phyloP scores from a whole-genome alignment of 1,139 yeast species.

The Suhomyces coccinellae region DNA sequence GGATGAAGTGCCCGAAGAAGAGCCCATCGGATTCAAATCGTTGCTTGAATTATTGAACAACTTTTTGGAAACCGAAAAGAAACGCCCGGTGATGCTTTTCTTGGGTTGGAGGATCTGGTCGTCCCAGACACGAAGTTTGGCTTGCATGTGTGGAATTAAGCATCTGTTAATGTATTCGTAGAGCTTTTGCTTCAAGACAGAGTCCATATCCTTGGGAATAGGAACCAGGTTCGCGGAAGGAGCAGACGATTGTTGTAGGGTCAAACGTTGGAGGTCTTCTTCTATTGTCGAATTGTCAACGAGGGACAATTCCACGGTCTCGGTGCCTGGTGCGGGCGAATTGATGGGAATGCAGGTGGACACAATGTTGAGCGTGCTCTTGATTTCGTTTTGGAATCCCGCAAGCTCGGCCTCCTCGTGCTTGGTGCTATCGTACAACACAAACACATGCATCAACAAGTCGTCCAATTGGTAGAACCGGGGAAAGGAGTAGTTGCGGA shows the following conservation, averaged over 20 bases:
- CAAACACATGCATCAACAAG: slow-evolving; percentile 48
- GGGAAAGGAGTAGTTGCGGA: slow-evolving; percentile 51
- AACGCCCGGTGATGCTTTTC: slow-evolving; percentile 69
- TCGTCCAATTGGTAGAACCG: slow-evolving; percentile 60
- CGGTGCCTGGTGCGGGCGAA: slow-evolving; percentile 9
- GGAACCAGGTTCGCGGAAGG: slow-evolving; percentile 15
- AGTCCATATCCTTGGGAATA: slow-evolving; percentile 40
- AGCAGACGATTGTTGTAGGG: slow-evolving; percentile 25
- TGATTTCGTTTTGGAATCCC: slow-evolving; percentile 34
- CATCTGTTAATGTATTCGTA: slow-evolving; percentile 57
- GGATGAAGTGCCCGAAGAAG: slow-evolving; percentile 18
- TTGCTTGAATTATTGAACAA: slow-evolving; percentile 41
- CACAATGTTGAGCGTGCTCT: slow-evolving; percentile 26
- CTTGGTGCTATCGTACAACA: slow-evolving; percentile 34
- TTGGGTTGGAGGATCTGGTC: slow-evolving; percentile 70
- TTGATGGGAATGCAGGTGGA: slow-evolving; percentile 33
- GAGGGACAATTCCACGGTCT: slow-evolving; percentile 22
- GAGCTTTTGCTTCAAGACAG: slow-evolving; percentile 43
- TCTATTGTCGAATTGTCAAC: slow-evolving; percentile 52
- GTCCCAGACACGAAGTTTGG: slow-evolving; percentile 73
- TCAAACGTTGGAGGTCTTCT: slow-evolving; percentile 48
- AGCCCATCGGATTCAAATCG: slow-evolving; percentile 6
- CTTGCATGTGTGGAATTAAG: slow-evolving; percentile 78
- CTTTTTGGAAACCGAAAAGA: slow-evolving; percentile 67
- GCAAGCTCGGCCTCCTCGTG: slow-evolving; percentile 18